Evolutionary conservation across 2,329 filamentous ascomycete genomes (phyloP), one percentile per base, ranked within the genome.

Genomic region (Arthroderma sp.): DNA sequence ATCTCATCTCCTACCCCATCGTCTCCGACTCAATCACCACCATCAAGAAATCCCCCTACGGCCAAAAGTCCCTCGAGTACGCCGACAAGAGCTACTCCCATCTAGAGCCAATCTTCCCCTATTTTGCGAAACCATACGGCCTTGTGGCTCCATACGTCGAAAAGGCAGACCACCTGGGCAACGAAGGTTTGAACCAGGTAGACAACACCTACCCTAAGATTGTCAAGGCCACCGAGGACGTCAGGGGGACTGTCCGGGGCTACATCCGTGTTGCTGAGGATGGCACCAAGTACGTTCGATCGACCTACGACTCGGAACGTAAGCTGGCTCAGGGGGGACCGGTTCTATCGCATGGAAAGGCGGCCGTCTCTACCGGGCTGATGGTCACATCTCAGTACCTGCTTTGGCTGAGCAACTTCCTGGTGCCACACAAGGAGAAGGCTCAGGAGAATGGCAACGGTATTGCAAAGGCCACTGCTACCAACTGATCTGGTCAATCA

Each of bases 121-220:
- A 88, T 74, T 76, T 96, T 65, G 73, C 83, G 66, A 87, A 81
- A 65, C 90, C 91, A 37, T 91, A 89, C 76, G 79, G 81, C 68
- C 93, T 88, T 70, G 81, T 95, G 62, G 84, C 84, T 55, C 91
- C 91, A 0, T 96, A 96, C 73, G 81, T 95, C 63, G 78, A 82
- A 70, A 88, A 85, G 71, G 91, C 84, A 67, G 93, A 97, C 70
- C 74, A 81, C 59, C 74, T 95, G 55, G 87, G 85, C 63, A 84
- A 89, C 72, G 78, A 81, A 69, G 81, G 85, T n/a, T 78, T 91
- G 62, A 76, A 73, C 65, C 82, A 79, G 67, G 76, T 91, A 64
- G 87, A 91, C 63, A 74, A 81, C 70, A 80, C 76, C 62, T 85
- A 90, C 70, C 87, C 87, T 55, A 77, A 81, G 60, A 79, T 91